Base-by-base conservation (phyloP, 345 rosid genomes). In the Clausena lansium region DNA sequence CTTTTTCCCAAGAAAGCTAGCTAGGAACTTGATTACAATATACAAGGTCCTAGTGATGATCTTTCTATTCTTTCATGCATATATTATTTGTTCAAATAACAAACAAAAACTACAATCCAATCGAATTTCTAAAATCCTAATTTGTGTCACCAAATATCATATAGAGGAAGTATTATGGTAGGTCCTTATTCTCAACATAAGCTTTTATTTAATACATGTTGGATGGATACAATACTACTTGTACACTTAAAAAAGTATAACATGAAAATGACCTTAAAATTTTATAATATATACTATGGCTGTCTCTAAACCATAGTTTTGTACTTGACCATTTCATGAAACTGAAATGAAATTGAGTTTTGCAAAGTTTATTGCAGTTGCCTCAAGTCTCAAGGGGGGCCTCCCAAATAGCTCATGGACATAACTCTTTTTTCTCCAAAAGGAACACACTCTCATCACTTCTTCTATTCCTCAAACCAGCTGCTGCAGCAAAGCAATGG, bases 351-450 rank as follows among this genome's bases (percentile, higher is more conserved):
- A 71, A 81, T 61, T 72, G 74, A 81, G 86, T 77, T 36, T 77
- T 65, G 74, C 76, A 74, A 76, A 81, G 76, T 35, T 30, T 30
- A 19, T 52, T 52, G 57, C 7, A 1, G 57, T 73, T 35, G 33
- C 52, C 78, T 83, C 66, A 54, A 38, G 77, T 72, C 80, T 78
- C 81, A 81, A 83, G 79, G 79, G 88, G 84, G 86, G 76, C 71
- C 59, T 85, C 75, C 75, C 82, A 41, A 7, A 33, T 17, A 75
- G 54, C 78, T 72, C 81, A 85, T 84, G 86, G 87, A 81, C 79
- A 87, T 70, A 71, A 33, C 81, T 27, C 78, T 82, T 79, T 78
- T 85, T 79, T 36, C 79, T 65, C 80, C 64, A 52, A 80, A 78
- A 66, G 76, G 67, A 66, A 52, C 63, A 13, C 67, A 30, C 70